phyloP scores from a whole-genome alignment of 225 moss, liverwort and hornwort species.

The Rhytidiadelphus loreus region DNA sequence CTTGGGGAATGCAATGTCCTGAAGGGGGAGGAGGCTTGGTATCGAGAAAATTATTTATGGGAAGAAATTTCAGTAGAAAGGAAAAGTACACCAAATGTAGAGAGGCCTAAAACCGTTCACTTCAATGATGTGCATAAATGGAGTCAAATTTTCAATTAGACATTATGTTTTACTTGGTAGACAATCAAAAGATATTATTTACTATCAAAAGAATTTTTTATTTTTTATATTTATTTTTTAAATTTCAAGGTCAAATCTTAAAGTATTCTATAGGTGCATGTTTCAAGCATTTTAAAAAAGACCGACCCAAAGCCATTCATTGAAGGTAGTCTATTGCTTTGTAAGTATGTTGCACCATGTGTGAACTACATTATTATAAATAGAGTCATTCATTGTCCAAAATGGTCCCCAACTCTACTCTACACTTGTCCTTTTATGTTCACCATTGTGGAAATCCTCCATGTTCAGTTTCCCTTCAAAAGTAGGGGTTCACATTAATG shows the following conservation, averaged over 20 bases:
- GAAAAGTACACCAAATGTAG: accelerated
- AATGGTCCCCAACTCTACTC: not conserved
- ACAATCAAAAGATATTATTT: too few relatives aligned
- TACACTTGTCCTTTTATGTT: accelerated
- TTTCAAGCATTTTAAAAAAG: not conserved
- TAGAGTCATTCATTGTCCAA: not conserved
- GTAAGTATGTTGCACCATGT: accelerated
- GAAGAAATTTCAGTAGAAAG: not conserved
- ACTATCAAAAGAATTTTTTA: too few relatives aligned
- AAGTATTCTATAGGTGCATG: not conserved
- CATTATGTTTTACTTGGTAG: not conserved
- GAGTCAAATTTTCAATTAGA: not conserved
- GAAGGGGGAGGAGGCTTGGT: not conserved
- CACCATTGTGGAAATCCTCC: accelerated
- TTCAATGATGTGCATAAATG: too few relatives aligned
- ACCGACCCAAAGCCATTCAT: accelerated
- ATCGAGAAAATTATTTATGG: accelerated
- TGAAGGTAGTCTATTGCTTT: not conserved
- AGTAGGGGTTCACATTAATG: accelerated
- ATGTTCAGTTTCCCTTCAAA: accelerated
- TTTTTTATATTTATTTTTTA: not conserved
- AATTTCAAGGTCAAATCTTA: not conserved
- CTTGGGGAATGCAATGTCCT: too few relatives aligned
- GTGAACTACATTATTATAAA: accelerated
- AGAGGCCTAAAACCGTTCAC: accelerated